Percentiles rank a stretch among this genome's conserved stretches.
Conservation (phyloP, 805 yeast genomes). For the Teunomyces aglyptinius region DNA sequence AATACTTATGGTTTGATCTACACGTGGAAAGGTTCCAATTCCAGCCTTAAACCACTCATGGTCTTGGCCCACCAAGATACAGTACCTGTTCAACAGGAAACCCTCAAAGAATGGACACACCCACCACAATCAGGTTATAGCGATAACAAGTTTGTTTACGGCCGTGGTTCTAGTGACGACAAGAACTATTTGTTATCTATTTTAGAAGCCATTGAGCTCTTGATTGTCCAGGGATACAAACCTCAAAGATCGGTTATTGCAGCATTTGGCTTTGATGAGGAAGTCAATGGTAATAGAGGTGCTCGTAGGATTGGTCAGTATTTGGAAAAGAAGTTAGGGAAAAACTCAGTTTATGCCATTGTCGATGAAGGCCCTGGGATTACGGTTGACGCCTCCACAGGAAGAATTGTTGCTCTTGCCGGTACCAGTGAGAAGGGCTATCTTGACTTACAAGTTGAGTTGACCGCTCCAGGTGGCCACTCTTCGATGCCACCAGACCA, state of each 20-base stretch:
- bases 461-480: conserved; percentile 74
- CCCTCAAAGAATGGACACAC: conserved; percentile 57
- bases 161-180: conserved; percentile 78
- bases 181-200: conserved; percentile 66
- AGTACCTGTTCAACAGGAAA: conserved; percentile 67
- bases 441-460: conserved; percentile 44
- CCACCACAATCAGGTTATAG: conserved; percentile 60
- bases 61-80: conserved; percentile 79
- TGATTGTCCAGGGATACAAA: conserved; percentile 46
- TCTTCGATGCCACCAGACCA: conserved; percentile 81
- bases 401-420: conserved; percentile 53
- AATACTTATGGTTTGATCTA: conserved; percentile 63
- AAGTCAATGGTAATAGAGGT: conserved; percentile 61
- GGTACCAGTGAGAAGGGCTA: conserved; percentile 49
- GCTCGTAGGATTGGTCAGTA: conserved; percentile 51
- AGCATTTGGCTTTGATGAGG: conserved; percentile 81
- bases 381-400: conserved; percentile 33
- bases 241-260: conserved; percentile 63
- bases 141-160: conserved; percentile 70
- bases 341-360: conserved; percentile 56
- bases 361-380: conserved; percentile 64
- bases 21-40: conserved; percentile 59
- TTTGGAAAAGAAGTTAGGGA: conserved; percentile 56
- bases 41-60: conserved; percentile 62
- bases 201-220: conserved; percentile 57